phyloP scores from a whole-genome alignment of 305 asterid genomes.

The Fraxinus sp. region DNA sequence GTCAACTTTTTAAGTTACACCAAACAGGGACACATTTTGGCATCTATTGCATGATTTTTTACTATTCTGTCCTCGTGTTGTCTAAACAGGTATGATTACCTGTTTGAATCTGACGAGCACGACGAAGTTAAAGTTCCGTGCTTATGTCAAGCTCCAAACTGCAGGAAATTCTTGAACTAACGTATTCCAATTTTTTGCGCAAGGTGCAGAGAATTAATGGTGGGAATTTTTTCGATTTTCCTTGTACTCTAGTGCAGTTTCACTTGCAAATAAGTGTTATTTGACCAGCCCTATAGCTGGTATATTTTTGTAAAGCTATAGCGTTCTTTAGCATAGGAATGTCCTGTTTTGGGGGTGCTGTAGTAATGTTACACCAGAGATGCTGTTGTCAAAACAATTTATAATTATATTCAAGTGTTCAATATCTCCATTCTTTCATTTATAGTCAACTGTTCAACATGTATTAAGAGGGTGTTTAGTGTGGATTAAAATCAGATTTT shows the following conservation, averaged over 20 bases:
- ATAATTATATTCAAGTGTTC: not conserved
- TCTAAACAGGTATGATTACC: slow-evolving; percentile 73
- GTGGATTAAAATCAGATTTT: too few species aligned
- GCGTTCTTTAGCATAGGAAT: not conserved
- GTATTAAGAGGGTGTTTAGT: too few species aligned
- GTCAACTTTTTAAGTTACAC: not conserved
- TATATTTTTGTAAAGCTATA: not conserved
- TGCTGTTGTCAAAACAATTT: not conserved
- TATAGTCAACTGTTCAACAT: not conserved
- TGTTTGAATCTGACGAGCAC: slow-evolving; percentile 80
- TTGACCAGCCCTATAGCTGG: slow-evolving; percentile 17
- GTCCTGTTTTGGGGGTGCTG: not conserved
- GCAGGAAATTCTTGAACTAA: slow-evolving; percentile 81
- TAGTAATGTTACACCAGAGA: not conserved
- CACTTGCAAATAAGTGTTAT: slow-evolving; percentile 4
- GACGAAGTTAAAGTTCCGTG: slow-evolving; percentile 91
- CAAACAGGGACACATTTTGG: not conserved
- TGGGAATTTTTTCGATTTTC: not conserved
- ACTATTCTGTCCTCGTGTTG: slow-evolving; percentile 6
- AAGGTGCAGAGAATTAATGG: not conserved
- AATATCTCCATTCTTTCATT: not conserved
- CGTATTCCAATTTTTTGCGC: slow-evolving; percentile 17
- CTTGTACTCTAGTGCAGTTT: not conserved
- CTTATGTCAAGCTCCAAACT: slow-evolving; percentile 70
- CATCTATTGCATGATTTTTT: not conserved